Percentiles rank a stretch among this genome's conserved stretches.
Conservation (phyloP, 441 rosid species). For the Croton laevigatus region DNA sequence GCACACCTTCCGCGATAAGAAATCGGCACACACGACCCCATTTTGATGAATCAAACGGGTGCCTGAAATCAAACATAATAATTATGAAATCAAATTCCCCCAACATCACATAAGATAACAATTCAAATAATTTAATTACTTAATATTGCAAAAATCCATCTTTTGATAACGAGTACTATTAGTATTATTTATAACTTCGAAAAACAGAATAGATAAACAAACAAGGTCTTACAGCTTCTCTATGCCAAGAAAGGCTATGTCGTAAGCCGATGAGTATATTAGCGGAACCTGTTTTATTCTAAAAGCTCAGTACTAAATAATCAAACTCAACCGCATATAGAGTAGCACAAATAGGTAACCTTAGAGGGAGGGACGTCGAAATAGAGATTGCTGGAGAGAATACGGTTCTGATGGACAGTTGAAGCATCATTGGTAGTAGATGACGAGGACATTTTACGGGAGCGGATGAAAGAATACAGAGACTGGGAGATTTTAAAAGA, state of each 20-base stretch:
- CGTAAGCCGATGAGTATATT: conserved; percentile 66
- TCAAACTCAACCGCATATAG: conserved; percentile 6
- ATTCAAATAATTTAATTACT: not conserved
- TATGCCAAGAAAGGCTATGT: conserved; percentile 76
- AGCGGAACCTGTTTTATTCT: conserved; percentile 56
- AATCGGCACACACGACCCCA: conserved; percentile 85
- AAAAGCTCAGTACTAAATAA: not conserved
- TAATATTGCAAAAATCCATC: not conserved
- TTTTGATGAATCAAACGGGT: conserved; percentile 91
- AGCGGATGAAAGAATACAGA: conserved; percentile 24
- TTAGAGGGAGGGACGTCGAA: conserved; percentile 48
- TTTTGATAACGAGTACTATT: not conserved
- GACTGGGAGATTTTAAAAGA: conserved; percentile 30
- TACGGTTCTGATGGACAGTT: conserved; percentile 54
- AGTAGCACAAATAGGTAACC: conserved; percentile 28
- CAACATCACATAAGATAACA: not conserved
- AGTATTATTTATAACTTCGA: not conserved
- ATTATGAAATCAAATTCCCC: conserved; percentile 5
- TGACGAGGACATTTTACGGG: conserved; percentile 35
- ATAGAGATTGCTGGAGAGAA: conserved; percentile 78
- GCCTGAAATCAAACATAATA: conserved; percentile 38
- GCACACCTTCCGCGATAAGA: conserved; percentile 50
- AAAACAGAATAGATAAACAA: not conserved
- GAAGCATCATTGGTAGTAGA: conserved; percentile 31
- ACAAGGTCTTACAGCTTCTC: conserved; percentile 68